phyloP scores from a whole-genome alignment of 2,329 filamentous ascomycete species.

The Coleophoma eucalyptorum region DNA sequence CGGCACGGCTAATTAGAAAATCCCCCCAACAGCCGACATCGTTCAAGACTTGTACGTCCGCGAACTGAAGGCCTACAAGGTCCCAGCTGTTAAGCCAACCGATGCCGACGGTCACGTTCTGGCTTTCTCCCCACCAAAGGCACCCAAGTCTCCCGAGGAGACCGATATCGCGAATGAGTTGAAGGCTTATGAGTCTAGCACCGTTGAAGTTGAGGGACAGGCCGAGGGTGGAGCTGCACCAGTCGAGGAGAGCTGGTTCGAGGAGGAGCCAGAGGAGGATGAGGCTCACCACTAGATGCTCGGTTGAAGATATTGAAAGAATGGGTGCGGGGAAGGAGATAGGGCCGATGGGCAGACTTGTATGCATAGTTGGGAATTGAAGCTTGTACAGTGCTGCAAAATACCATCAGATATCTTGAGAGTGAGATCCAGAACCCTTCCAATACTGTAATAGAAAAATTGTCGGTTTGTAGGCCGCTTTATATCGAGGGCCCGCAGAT shows the following conservation, averaged over 20 bases:
- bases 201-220: conserved; percentile 91
- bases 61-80: conserved; percentile 95
- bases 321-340: not conserved
- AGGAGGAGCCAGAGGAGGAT: conserved; percentile 64
- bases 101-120: conserved; percentile 90
- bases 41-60: conserved; percentile 97
- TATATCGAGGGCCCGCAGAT: too few species aligned
- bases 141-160: conserved; percentile 90
- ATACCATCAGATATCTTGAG: too few species aligned
- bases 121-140: conserved; percentile 75
- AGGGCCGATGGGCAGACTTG: conserved; percentile 4
- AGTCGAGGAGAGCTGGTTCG: conserved; percentile 72
- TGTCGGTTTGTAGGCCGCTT: too few species aligned
- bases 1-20: conserved; percentile 13
- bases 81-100: conserved; percentile 73
- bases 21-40: conserved; percentile 69
- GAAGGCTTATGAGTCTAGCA: conserved; percentile 90
- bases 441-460: too few species aligned
- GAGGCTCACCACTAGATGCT: conserved; percentile 21
- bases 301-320: not conserved
- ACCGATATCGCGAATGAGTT: conserved; percentile 86
- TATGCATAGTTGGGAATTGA: conserved; percentile 2
- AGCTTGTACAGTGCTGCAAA: conserved; percentile 3
- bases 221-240: conserved; percentile 58
- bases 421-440: too few species aligned